Conservation (phyloP, 2,329 filamentous ascomycete genomes). For the Beauveria medogensis region DNA sequence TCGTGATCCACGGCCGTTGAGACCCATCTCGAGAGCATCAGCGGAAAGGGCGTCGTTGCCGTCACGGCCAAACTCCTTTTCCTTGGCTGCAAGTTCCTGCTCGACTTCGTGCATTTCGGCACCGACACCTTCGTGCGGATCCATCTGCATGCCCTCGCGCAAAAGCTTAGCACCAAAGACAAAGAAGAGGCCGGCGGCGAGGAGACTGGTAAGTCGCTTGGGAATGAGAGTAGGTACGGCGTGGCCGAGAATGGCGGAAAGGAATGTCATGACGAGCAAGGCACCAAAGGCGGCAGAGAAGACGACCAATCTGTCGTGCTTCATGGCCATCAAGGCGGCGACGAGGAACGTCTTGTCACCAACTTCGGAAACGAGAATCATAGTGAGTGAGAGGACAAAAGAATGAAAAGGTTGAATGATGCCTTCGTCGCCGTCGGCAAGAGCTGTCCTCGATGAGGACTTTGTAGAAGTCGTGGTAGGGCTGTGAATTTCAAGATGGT, state of each 20-base stretch:
- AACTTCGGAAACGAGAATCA: conserved; percentile 95
- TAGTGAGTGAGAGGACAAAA: conserved; percentile 83
- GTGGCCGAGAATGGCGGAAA: conserved; percentile 88
- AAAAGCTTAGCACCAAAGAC: conserved; percentile 81
- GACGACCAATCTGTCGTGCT: conserved; percentile 85
- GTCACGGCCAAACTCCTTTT: conserved; percentile 62
- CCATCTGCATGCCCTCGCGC: conserved; percentile 82
- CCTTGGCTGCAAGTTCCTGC: conserved; percentile 86
- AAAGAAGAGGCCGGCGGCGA: conserved; percentile 78
- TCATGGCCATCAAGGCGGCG: conserved; percentile 98
- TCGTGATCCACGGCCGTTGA: conserved; percentile 60
- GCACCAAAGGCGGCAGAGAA: conserved; percentile 93
- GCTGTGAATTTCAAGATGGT: conserved; percentile 47
- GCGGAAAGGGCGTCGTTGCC: conserved; percentile 60
- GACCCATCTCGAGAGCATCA: conserved; percentile 73
- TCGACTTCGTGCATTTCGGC: conserved; percentile 98
- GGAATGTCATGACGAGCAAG: conserved; percentile 85
- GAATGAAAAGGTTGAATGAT: conserved; percentile 79
- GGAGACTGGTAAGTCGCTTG: conserved; percentile 81
- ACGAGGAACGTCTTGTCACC: conserved; percentile 98
- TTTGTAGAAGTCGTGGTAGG: conserved; percentile 16
- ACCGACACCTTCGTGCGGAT: conserved; percentile 80
- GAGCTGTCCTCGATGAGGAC: conserved; percentile 20
- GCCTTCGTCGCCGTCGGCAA: conserved; percentile 37
- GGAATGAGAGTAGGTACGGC: conserved; percentile 84